Conservation (phyloP, 2,329 filamentous ascomycete genomes). For the Emmonsiellopsis sp. region DNA sequence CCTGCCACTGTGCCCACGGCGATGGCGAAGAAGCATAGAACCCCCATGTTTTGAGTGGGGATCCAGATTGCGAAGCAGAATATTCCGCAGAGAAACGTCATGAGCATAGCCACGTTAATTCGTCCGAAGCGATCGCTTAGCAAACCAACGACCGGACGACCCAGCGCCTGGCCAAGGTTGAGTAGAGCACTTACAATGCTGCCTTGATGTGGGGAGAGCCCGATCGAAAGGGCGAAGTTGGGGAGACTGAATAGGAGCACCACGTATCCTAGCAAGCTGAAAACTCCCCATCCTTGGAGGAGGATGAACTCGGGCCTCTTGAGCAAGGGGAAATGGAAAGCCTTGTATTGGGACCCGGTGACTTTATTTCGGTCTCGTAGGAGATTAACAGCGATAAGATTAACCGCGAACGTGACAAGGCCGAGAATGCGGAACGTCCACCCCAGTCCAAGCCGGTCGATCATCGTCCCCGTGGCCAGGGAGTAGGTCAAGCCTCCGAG, state of each 20-base stretch:
- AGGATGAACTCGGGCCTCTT: slow-evolving; percentile 47
- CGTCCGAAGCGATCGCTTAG: slow-evolving; percentile 53
- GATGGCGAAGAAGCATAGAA: slow-evolving; percentile 52
- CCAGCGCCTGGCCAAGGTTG: slow-evolving; percentile 52
- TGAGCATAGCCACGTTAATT: slow-evolving; percentile 52
- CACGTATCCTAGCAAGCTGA: slow-evolving; percentile 58
- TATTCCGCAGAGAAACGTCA: slow-evolving; percentile 48
- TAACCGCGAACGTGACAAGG: slow-evolving; percentile 45
- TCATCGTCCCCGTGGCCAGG: slow-evolving; percentile 49
- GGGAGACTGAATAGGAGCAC: slow-evolving; percentile 56
- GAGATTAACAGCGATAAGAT: slow-evolving; percentile 45
- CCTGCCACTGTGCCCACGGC: slow-evolving; percentile 51
- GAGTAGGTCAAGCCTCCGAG: slow-evolving; percentile 52
- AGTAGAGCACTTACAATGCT: slow-evolving; percentile 53
- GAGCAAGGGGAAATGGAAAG: slow-evolving; percentile 47
- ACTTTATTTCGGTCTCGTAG: slow-evolving; percentile 51
- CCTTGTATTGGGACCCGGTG: slow-evolving; percentile 42
- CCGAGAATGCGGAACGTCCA: slow-evolving; percentile 56
- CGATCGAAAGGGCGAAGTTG: slow-evolving; percentile 52
- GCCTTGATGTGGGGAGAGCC: slow-evolving; percentile 51
- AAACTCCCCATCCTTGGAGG: slow-evolving; percentile 50
- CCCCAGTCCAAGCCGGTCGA: slow-evolving; percentile 45
- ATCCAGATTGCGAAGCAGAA: slow-evolving; percentile 56
- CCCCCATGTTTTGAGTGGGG: slow-evolving; percentile 48
- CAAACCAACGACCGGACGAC: slow-evolving; percentile 53